Evolutionary conservation across 257 asterid species (phyloP).

Genomic region (Solanum piurae): DNA sequence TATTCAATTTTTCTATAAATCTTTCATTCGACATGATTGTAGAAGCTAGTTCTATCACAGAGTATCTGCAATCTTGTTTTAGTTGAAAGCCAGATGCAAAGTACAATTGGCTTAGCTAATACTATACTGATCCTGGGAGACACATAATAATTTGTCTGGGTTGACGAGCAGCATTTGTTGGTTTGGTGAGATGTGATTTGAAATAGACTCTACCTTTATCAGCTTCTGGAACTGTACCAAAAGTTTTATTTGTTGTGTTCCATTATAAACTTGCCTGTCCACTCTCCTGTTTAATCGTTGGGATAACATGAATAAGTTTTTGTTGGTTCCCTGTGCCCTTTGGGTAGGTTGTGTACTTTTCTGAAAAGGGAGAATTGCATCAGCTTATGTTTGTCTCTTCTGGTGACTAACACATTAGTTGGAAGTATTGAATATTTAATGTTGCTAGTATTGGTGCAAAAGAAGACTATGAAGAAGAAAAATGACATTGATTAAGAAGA

Average conservation of each 20-base stretch:
- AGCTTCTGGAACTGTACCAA: not conserved
- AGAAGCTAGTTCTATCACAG: not conserved
- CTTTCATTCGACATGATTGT: not conserved
- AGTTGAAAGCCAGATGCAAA: not conserved
- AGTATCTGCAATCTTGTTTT: not conserved
- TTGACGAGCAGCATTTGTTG: not conserved
- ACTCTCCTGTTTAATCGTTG: not conserved
- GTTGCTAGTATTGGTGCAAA: not conserved
- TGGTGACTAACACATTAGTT: not conserved
- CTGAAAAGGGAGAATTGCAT: not conserved
- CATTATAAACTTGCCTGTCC: not conserved
- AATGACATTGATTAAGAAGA: not conserved
- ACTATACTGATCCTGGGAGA: not conserved
- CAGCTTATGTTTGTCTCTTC: not conserved
- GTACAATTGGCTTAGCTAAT: not conserved
- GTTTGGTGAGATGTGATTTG: not conserved
- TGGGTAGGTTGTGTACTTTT: not conserved
- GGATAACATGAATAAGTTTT: not conserved
- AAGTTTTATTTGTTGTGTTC: not conserved
- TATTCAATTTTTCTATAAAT: not conserved
- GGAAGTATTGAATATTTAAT: not conserved
- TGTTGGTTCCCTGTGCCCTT: not conserved
- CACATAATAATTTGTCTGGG: not conserved
- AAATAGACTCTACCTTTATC: not conserved
- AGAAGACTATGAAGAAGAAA: not conserved